Percentiles rank a stretch among this genome's conserved stretches.
phyloP scores from a whole-genome alignment of 192 early-diverging fungal species.

The Umbelopsis sp. region DNA sequence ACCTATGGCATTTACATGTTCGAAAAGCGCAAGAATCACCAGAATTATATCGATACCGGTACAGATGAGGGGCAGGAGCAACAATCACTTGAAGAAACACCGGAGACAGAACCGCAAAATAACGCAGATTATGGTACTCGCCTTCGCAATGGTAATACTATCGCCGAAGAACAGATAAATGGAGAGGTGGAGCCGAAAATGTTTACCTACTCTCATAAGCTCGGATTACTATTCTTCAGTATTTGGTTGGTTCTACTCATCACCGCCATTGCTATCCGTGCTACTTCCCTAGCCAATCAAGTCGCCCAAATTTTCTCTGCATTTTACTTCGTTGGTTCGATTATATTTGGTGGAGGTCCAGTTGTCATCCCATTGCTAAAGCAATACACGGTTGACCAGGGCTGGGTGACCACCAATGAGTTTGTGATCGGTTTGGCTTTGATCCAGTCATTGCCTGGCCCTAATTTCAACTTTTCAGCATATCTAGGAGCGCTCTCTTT shows the following conservation, averaged over 20 bases:
- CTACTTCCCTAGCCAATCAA: slow-evolving; percentile 14
- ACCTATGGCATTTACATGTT: slow-evolving; percentile 31
- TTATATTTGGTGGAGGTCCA: slow-evolving; percentile 68
- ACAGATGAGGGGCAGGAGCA: no score
- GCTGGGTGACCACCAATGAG: slow-evolving; percentile 57
- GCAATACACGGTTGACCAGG: slow-evolving; percentile 54
- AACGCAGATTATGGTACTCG: not conserved
- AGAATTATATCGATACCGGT: not conserved
- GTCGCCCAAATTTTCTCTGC: slow-evolving; percentile 41
- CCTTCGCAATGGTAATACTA: not conserved
- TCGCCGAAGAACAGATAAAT: not conserved
- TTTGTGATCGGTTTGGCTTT: slow-evolving; percentile 68
- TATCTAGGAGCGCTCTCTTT: slow-evolving; percentile 63
- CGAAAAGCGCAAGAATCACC: not conserved
- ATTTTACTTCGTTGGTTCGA: slow-evolving; percentile 59
- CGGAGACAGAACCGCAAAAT: not conserved
- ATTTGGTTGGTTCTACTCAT: slow-evolving; percentile 54
- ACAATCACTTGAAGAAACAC: no score
- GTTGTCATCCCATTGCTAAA: slow-evolving; percentile 63
- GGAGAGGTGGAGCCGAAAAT: slow-evolving; percentile 3
- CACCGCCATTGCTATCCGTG: slow-evolving; percentile 41
- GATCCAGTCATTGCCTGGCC: slow-evolving; percentile 57
- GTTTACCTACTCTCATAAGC: slow-evolving; percentile 35
- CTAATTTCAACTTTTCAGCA: slow-evolving; percentile 71
- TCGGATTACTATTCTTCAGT: slow-evolving; percentile 43